phyloP scores from a whole-genome alignment of 495 filamentous ascomycete genomes.

The Penicillium malachiteum region DNA sequence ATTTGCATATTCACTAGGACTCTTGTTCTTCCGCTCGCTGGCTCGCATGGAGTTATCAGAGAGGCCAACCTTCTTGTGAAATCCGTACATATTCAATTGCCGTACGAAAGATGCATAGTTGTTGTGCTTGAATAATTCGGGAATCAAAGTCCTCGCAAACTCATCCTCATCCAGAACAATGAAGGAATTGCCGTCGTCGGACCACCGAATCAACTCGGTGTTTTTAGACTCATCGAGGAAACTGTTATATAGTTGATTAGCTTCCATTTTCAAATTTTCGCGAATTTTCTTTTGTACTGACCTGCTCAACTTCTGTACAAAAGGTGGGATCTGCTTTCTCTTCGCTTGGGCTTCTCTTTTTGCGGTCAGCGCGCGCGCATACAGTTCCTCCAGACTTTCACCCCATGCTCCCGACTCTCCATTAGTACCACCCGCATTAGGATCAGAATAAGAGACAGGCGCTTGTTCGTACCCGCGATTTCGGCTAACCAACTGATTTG shows the following conservation, averaged over 20 bases:
- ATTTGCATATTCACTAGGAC: conserved; percentile 96
- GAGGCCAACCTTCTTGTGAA: conserved; percentile 96
- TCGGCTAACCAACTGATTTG: conserved; percentile 60
- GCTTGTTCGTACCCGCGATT: conserved; percentile 45
- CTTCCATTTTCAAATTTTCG: neutral
- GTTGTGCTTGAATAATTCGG: conserved; percentile 98
- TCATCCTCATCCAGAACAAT: conserved; percentile 97
- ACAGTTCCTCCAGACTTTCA: conserved; percentile 71
- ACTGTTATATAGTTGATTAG: conserved; percentile 48
- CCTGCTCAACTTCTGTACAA: conserved; percentile 99
- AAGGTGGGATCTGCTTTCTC: conserved; percentile 92
- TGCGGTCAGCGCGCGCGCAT: conserved; percentile 69
- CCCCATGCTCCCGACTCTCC: conserved; percentile 54
- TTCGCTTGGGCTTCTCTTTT: conserved; percentile 83
- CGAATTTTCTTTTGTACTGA: conserved; percentile 34
- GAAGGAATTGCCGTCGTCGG: conserved; percentile 92
- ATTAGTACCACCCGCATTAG: conserved; percentile 27
- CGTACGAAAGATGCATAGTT: conserved; percentile 99
- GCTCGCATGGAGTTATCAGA: conserved; percentile 97
- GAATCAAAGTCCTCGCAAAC: conserved; percentile 95
- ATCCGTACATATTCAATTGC: conserved; percentile 99
- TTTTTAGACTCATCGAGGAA: conserved; percentile 92
- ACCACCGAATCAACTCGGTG: conserved; percentile 95
- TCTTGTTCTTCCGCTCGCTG: conserved; percentile 94
- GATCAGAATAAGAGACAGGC: conserved; percentile 50